phyloP scores from a whole-genome alignment of 257 asterid genomes.

The Eustoma russellianum region DNA sequence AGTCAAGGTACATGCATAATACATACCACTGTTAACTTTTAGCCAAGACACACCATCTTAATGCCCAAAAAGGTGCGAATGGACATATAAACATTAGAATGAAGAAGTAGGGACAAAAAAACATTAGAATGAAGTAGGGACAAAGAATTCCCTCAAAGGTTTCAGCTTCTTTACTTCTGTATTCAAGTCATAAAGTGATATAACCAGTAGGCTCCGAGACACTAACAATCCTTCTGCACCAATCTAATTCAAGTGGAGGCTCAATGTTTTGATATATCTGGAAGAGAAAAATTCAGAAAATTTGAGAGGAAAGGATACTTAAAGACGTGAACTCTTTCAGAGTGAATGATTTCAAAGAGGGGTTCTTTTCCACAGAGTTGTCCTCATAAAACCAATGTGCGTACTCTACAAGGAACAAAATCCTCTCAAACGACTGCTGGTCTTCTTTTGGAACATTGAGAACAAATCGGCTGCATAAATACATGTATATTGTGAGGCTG shows the following conservation, averaged over 20 bases:
- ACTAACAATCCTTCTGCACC: too few relatives aligned
- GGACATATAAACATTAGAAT: too few relatives aligned
- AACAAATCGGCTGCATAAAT: slow-evolving; percentile 79
- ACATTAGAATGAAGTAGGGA: too few relatives aligned
- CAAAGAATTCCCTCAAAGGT: too few relatives aligned
- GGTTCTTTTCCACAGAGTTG: slow-evolving; percentile 85
- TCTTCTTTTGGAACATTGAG: slow-evolving; percentile 97
- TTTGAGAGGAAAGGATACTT: slow-evolving; percentile 51
- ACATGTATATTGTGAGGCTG: slow-evolving; percentile 1
- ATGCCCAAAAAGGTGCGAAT: too few relatives aligned
- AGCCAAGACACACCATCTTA: too few relatives aligned
- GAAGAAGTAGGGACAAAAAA: too few relatives aligned
- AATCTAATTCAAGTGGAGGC: neutral
- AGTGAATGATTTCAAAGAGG: slow-evolving; percentile 86
- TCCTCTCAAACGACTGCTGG: slow-evolving; percentile 94
- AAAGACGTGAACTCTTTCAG: slow-evolving; percentile 86
- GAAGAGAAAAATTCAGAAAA: neutral
- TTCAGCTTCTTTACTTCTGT: neutral
- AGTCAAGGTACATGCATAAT: too few relatives aligned
- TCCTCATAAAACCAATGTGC: slow-evolving; percentile 99
- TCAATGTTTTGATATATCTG: neutral
- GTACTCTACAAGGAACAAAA: slow-evolving; percentile 91
- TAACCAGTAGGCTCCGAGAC: too few relatives aligned
- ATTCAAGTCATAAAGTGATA: too few relatives aligned
- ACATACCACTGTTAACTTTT: too few relatives aligned